Base-by-base conservation (phyloP, 805 yeast genomes). In the Starmerella powellii region DNA sequence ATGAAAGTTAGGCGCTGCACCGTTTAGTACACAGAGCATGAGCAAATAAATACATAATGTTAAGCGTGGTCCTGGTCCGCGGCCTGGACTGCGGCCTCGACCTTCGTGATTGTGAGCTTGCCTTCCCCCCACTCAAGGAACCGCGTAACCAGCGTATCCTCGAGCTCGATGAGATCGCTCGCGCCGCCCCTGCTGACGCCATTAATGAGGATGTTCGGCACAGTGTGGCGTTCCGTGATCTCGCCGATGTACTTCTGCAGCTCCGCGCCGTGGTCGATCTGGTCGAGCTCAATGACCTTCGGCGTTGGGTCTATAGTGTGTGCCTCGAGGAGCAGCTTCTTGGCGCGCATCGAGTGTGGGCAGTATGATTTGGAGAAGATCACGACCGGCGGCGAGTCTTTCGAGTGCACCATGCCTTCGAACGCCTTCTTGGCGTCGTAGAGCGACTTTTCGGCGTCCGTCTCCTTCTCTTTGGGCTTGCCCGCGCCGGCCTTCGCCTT, bases 131-230 rank as follows among this genome's bases (percentile, higher is more conserved):
- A 82, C n/a, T 60, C 60, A 33, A 62, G 64, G 55, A 86, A 65
- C 40, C 60, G 61, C 1, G 64, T 63, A 23, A 72, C 64, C 43
- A 88, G 67, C 38, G 62, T 63, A 17, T 68, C 65, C 55, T 83
- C 86, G 44, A 84, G 63, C 27, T 63, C 67, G 20, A 61, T 66
- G 59, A 91, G 74, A 42, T 87, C 96, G 59, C 85, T 95, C 31
- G 75, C 74, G 2, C 98, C 98, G 31, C 98, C 98, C 50, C 81
- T 71, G 37, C 88, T 78, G 20, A 71, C 59, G 8, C 81, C 80
- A 42, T 77, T 80, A 41, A 88, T 72, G 41, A 84, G 67, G 17
- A 91, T 72, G 57, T 91, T 91, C 20, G 98, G 98, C 12, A 91
- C 98, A 0, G 97, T 88, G 23, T 63, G 63, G 52, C 95, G 75